Evolutionary conservation across 352 stramenopile species (phyloP), one percentile per base, ranked within the genome.

Genomic region (Phytophthora macrochlamydospora): DNA sequence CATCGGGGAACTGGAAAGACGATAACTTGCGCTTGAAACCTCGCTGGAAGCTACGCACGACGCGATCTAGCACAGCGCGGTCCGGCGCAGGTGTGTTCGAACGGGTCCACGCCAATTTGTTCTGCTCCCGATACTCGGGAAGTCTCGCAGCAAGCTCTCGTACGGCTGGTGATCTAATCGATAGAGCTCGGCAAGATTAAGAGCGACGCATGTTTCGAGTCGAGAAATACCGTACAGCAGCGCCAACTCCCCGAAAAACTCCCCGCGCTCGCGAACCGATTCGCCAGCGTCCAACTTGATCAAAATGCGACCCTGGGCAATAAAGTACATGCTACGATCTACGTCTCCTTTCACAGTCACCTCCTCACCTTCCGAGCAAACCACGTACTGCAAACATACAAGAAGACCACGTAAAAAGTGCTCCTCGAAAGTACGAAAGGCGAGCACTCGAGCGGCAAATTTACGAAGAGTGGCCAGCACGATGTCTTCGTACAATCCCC

Each of bases 281-380:
- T 93, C 84, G 7, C 51, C 76, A 11, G 71, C 75, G 37, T 82
- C 75, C 1, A 87, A 67, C 35, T 88, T 90, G 30, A 92, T 69
- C 37, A 94, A 67, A 9, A 94, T 62, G 2, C 83, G 82, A 0
- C 86, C 86, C 5, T 78, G 52, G 3, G 81, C 73, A 38, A 94
- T 91, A 48, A 94, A 92, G 60, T 94, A 94, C 86, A 94, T 93
- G 56, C 70, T 87, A 18, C 78, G 78, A 32, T 93, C 85, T 13
- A 93, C 85, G 62, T 94, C 86, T 3, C 86, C 85, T 44, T 68
- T 71, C 56, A 88, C 85, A 32, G 89, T 71, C 30, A 92, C 77
- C 52, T 91, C 80, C 52, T 92, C 84, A 7, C 82, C 76, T 60
- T 91, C 84, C 5, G 77, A 86, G 59, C 81, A 91, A 14, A 91